Evolutionary conservation across 805 yeast species (phyloP), one percentile per base, ranked within the genome.

Genomic region (Yamadazyma kitorensis): DNA sequence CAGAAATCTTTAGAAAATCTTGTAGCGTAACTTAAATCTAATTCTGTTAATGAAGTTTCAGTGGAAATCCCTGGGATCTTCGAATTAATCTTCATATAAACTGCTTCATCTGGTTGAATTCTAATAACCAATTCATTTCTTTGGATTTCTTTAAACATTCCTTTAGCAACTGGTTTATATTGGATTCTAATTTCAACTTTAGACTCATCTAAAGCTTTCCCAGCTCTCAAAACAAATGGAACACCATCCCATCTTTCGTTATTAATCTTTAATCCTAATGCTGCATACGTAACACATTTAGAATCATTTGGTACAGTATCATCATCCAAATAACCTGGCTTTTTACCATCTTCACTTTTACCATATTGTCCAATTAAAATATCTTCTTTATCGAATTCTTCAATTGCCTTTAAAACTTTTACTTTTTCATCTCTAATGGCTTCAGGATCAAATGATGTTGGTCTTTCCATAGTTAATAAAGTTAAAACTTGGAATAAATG

Each of bases 231-330:
- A 34, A 93, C 82, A 55, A 93, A 78, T 36, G 98, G 98, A 28
- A 93, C 98, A 53, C 98, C 98, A 44, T 85, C 93, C 98, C 98
- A 93, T 57, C 97, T 80, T 64, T 93, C 98, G 61, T 89, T 93
- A 52, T 80, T 72, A 59, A 93, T 85, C 45, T 80, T 68, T 42
- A 91, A 55, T 15, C 81, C 76, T 39, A 93, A 55, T 3, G 96
- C 96, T 9, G 97, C 96, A 60, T 76, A 93, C 4, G 98, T 93
- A 37, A 88, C 87, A 56, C 95, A 84, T 59, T 84, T 86, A 36
- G 96, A 86, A 44, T 74, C 80, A 33, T 75, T 68, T 45, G 80
- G 72, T 40, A 93, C 97, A 12, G 97, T 86, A 27, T 82, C 87
- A 58, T 93, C 98, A 56, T 93, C 98, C 41, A 81, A 59, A 64